Conservation (phyloP, 2,329 filamentous ascomycete species). For the Penicillium sumatraense region DNA sequence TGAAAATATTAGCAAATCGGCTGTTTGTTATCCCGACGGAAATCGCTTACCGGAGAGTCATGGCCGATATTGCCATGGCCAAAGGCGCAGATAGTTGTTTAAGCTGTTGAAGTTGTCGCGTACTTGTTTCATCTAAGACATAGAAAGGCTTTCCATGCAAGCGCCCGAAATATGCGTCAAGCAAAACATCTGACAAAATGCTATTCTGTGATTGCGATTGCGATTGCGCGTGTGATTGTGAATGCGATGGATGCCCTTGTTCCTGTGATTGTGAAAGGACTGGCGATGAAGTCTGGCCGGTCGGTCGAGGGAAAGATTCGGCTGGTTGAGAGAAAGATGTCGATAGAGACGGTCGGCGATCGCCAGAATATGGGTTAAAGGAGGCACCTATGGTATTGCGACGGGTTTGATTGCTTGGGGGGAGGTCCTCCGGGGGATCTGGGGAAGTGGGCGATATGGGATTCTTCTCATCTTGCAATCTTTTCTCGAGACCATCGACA, state of each 20-base stretch:
- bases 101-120: conserved; percentile 72
- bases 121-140: conserved; percentile 76
- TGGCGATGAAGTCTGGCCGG: not conserved
- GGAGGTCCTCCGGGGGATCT: conserved; percentile 27
- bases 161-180: conserved; percentile 79
- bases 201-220: conserved; percentile 15
- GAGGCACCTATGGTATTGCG: conserved; percentile 28
- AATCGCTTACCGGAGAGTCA: conserved; percentile 62
- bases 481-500: conserved; percentile 82
- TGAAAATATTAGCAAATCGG: conserved; percentile 24
- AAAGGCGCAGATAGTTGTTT: conserved; percentile 64
- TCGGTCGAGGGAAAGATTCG: conserved; percentile 16
- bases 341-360: conserved; percentile 18
- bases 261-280: conserved; percentile 14
- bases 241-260: conserved; percentile 13
- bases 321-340: conserved; percentile 19
- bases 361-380: conserved; percentile 22
- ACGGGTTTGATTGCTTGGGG: conserved; percentile 13
- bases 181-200: conserved; percentile 64
- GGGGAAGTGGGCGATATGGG: conserved; percentile 49
- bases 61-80: conserved; percentile 59
- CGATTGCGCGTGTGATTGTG: conserved; percentile 14
- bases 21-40: not conserved
- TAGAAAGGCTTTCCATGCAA: conserved; percentile 83
- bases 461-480: conserved; percentile 70